Conservation (phyloP, 805 yeast species). For the Hanseniaspora taiwanica region DNA sequence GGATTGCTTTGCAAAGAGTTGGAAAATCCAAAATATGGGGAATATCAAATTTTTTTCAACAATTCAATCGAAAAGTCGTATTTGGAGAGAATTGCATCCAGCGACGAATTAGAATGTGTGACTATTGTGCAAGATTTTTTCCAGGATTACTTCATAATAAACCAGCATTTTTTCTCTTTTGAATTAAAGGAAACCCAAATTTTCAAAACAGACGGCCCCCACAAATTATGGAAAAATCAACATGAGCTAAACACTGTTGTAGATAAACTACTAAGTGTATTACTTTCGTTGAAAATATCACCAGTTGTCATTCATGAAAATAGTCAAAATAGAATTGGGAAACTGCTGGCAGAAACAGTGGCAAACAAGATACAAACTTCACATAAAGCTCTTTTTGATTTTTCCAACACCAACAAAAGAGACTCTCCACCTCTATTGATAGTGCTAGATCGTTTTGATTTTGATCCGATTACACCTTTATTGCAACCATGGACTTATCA, state of each 20-base stretch:
- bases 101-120: constrained; percentile 77
- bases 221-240: not conserved
- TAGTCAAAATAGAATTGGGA: constrained; percentile 32
- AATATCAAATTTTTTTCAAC: constrained; percentile 66
- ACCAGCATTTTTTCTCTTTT: constrained; percentile 50
- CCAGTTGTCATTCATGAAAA: constrained; percentile 73
- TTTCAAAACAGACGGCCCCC: not conserved
- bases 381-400: constrained; percentile 52
- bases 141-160: constrained; percentile 68
- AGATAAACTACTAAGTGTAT: constrained; percentile 15
- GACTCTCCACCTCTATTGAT: constrained; percentile 66
- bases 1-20: constrained; percentile 52
- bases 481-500: constrained; percentile 96
- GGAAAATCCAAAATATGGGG: constrained; percentile 62
- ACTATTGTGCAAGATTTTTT: constrained; percentile 68
- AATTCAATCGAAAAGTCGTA: constrained; percentile 64
- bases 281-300: constrained; percentile 55
- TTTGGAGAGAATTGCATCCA: constrained; percentile 77
- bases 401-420: constrained; percentile 26
- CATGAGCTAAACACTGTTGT: constrained; percentile 10
- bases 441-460: constrained; percentile 59
- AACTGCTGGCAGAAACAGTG: constrained; percentile 59
- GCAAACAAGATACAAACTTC: constrained; percentile 41
- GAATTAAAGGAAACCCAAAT: constrained; percentile 6
- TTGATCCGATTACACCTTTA: constrained; percentile 89